Base-by-base conservation (phyloP, 1,139 yeast genomes). In the Candida sp. region DNA sequence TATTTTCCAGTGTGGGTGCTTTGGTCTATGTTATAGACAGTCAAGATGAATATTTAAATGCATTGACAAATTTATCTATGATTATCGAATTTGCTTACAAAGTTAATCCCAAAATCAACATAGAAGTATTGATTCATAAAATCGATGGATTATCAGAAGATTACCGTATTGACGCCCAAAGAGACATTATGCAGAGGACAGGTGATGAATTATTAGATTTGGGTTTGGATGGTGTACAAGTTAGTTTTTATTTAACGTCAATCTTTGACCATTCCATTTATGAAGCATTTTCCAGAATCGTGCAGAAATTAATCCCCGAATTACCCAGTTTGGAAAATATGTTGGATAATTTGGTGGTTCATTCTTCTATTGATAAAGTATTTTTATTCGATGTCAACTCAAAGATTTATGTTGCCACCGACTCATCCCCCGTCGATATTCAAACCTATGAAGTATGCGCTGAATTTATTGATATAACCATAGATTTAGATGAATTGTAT, bases 381-480 rank as follows among this genome's bases (percentile, higher is more conserved):
- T 93, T 91, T 56, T 64, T 93, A 47, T 91, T 95, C 58, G 99
- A 93, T 60, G 82, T 91, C 33, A 87, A 87, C 58, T 86, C 96
- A n/a, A 93, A 93, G 63, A 87, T 93, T 27, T 93, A 93, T 60
- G 91, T 93, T 38, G 97, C 98, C 3, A 93, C 98, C 0, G 99
- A 93, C 62, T 87, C 96, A 0, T 83, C 93, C 2, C 97, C 98
- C 0, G 97, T 91, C 29, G 98, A 93, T 64, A 87, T 90, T 27
- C 96, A 90, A 56, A 87, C 95, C 0, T 93, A 93, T 61, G 98
- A 93, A 62, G 96, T 91, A 2, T 93, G 99, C 64, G 95, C 97
- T 1, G 99, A 93, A 58, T 93, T 91, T 57, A 91, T 93, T 43
- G 99, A 93, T 61, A 95, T 93, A 19, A 85, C 97, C 3, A 84